Evolutionary conservation across 768 basidiomycete genomes (phyloP), one percentile per base, ranked within the genome.

Genomic region (Obba rivulosa): DNA sequence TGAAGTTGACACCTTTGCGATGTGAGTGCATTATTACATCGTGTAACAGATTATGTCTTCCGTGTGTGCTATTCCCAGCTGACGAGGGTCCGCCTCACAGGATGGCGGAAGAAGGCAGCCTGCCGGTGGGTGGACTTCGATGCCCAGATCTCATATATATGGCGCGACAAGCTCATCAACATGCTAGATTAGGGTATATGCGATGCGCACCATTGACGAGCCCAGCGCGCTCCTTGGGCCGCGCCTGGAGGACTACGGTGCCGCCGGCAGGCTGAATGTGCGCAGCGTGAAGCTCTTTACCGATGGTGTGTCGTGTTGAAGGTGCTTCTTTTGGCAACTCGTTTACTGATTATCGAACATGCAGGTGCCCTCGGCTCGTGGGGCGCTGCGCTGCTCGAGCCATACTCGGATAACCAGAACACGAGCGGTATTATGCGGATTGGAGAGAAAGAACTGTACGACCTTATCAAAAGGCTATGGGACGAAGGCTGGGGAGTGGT

Each of bases 341-440:
- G 37, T 10, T 13, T 46, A 35, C 51, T 59, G 17, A 63, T 42
- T 5, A 24, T 48, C 4, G 28, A 25, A 14, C 28, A 31, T 23
- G 4, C 45, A 86, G 85, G 93, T 36, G 94, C 94, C 0, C 76
- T 98, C 3, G 92, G 95, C 0, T 90, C 87, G 2, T 90, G 88
- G 75, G 94, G 95, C 7, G 93, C 95, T 0, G 93, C 95, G 0
- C 73, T 98, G 48, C 67, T 89, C 4, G 76, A 84, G 42, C 89
- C 92, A 16, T 98, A 96, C 62, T 76, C 81, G 0, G 90, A 95
- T 64, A 79, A 86, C 18, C 83, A 87, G 2, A 74, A 78, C 0
- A 81, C 79, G 21, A 72, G 61, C 8, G 94, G 94, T 1, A 71
- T 90, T 46, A 74, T 97, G 74, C 75, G 80, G 21, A 70, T 70